Conservation (phyloP, 441 rosid genomes). For the Adansonia rubrostipa region DNA sequence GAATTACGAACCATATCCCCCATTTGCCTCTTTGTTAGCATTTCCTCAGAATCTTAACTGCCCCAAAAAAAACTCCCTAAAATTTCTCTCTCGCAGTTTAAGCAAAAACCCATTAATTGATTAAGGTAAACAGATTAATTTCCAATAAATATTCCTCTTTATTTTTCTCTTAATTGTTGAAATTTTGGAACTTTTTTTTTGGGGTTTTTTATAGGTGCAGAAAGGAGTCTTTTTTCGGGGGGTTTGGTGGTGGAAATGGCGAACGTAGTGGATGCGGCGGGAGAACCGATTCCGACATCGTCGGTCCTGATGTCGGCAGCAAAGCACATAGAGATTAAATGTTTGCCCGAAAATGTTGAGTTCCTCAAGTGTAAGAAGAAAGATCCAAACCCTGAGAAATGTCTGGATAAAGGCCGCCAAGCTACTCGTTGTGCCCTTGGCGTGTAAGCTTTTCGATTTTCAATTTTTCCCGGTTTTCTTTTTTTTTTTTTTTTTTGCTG, state of each 20-base stretch:
- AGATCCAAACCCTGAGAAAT: constrained; percentile 96
- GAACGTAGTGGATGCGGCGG: constrained; percentile 68
- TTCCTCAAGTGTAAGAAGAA: constrained; percentile 96
- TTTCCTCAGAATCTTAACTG: background rate
- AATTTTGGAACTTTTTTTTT: background rate
- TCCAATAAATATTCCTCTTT: background rate
- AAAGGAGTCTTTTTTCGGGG: background rate
- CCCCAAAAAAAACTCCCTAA: background rate
- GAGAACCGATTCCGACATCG: constrained; percentile 94
- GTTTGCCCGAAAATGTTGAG: constrained; percentile 74
- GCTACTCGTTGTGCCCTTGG: constrained; percentile 95
- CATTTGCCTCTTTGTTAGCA: background rate
- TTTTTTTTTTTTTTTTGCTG: background rate
- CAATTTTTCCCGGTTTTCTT: background rate
- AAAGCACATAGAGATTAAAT: constrained; percentile 73
- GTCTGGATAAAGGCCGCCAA: constrained; percentile 90
- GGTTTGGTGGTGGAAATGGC: constrained; percentile 50
- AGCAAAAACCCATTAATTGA: background rate
- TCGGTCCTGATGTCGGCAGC: constrained; percentile 87
- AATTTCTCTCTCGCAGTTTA: background rate
- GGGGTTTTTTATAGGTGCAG: background rate
- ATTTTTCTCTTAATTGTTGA: background rate
- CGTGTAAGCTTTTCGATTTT: constrained; percentile 51
- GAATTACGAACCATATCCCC: background rate
- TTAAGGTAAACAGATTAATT: background rate